Evolutionary conservation across 441 rosid species (phyloP).

Genomic region (Flueggea neowawraea): DNA sequence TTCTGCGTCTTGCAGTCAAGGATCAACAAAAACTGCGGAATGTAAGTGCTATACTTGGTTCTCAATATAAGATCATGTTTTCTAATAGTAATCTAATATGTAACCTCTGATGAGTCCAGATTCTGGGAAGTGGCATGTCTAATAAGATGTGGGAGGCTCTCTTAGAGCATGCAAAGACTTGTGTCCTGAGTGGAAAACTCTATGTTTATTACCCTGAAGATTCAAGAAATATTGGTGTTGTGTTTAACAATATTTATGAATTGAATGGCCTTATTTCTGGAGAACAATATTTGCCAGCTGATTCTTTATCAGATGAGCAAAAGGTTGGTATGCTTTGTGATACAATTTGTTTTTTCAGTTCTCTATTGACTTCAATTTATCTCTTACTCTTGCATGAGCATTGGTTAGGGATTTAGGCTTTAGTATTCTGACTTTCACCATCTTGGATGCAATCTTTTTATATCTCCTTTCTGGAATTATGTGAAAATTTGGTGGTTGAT

Average conservation of each 20-base stretch:
- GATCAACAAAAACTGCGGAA: constrained; percentile 66
- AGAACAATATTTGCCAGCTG: constrained; percentile 76
- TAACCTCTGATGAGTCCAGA: constrained; percentile 38
- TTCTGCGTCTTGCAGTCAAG: constrained; percentile 69
- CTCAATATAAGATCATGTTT: constrained; percentile 6
- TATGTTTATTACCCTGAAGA: constrained; percentile 85
- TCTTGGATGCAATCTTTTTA: too few relatives aligned
- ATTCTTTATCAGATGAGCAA: constrained; percentile 81
- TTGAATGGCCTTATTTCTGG: constrained; percentile 84
- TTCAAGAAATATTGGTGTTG: constrained; percentile 74
- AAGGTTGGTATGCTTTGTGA: constrained; percentile 51
- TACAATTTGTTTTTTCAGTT: too few relatives aligned
- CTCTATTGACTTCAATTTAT: too few relatives aligned
- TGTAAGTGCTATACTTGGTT: constrained; percentile 49
- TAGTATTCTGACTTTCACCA: too few relatives aligned
- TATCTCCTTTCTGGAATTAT: too few relatives aligned
- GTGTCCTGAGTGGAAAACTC: constrained; percentile 73
- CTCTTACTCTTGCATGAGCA: too few relatives aligned
- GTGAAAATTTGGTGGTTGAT: too few relatives aligned
- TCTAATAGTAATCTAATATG: constrained; percentile 22
- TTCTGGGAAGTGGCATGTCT: constrained; percentile 99
- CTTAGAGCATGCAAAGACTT: constrained; percentile 95
- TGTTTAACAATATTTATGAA: constrained; percentile 85
- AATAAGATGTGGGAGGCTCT: constrained; percentile 99
- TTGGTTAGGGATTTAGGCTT: too few relatives aligned